Conservation (phyloP, 73 alveolate species). For the Stentor roeselii region DNA sequence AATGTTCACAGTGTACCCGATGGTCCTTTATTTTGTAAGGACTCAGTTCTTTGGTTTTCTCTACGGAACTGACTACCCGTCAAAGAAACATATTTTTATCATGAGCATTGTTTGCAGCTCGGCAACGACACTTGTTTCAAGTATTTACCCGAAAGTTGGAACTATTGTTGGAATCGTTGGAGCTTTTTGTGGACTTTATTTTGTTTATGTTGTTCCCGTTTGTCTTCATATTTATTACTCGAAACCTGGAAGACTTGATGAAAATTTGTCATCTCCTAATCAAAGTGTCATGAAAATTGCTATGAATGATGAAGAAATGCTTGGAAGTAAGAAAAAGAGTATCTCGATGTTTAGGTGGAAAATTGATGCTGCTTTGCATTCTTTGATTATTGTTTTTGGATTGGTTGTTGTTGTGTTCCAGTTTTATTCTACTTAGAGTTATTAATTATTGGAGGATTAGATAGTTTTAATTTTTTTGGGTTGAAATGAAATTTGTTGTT, state of each 20-base stretch:
- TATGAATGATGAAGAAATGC: not conserved
- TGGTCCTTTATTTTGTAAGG: constrained; percentile 42
- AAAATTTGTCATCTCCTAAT: not conserved
- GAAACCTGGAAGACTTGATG: not conserved
- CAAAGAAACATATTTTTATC: constrained; percentile 2
- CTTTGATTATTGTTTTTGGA: not conserved
- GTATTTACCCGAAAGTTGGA: constrained; percentile 55
- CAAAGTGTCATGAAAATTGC: not conserved
- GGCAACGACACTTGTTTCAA: constrained; percentile 38
- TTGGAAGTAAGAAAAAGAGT: not conserved
- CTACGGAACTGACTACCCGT: constrained; percentile 38
- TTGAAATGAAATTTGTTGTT: not conserved
- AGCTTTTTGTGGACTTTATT: constrained; percentile 43
- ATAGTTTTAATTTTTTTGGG: not conserved
- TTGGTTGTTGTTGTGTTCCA: not conserved
- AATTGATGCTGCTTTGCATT: not conserved
- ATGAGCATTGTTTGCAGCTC: constrained; percentile 25
- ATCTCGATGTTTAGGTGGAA: not conserved
- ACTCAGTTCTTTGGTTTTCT: constrained; percentile 31
- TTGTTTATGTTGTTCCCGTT: constrained; percentile 32
- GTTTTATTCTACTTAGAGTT: not conserved
- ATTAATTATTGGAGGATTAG: not conserved
- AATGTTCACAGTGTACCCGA: constrained; percentile 47
- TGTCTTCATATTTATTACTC: not conserved
- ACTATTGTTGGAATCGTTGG: constrained; percentile 49